Evolutionary conservation across 176 grass and related monocot species (phyloP), one percentile per base, ranked within the genome.

Genomic region (Guadua angustifolia): DNA sequence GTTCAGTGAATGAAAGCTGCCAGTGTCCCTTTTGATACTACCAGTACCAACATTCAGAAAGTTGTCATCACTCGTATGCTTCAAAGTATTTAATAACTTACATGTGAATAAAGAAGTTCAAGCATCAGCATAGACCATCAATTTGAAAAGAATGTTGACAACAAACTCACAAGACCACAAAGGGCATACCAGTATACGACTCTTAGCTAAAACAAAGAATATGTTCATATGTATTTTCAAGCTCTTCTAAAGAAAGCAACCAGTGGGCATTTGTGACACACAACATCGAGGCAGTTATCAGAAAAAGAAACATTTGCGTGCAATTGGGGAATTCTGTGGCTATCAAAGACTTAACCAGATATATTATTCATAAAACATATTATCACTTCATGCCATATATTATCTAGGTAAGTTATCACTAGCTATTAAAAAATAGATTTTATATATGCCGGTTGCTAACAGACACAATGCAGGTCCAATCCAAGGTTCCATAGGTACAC

Each of bases 1-100:
- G 79, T 94, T 97, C 57, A 97, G 83, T 5, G 95, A 92, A 87
- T 98, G 92, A 73, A 98, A 98, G 79, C 92, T 90, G 84, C 93
- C 95, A 16, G 91, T 92, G n/a, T 98, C 90, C 75, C 93, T 95
- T 43, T 98, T 82, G 79, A 95, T 95, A 74, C 81, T 90, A 59
- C 94, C 91, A 36, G 92, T 90, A 59, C 94, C 91, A 36, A 90
- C 92, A 79, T 87, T 90, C 81, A 98, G 71, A 59, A 98, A 95
- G 82, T 64, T 98, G 67, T 98, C 88, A 24, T 95, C 92, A 22
- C 91, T 93, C 88, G 93, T 93, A 86, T 98, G 92, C 92, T 98
- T 89, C 45, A 89, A 79, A 73, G 73, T 17, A 75, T 52, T 9
- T 65, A n/a, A 39, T 1, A 86, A 76, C 1, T 55, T 4, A 70